phyloP scores from a whole-genome alignment of 257 asterid genomes.

The Nicotiana undulata region DNA sequence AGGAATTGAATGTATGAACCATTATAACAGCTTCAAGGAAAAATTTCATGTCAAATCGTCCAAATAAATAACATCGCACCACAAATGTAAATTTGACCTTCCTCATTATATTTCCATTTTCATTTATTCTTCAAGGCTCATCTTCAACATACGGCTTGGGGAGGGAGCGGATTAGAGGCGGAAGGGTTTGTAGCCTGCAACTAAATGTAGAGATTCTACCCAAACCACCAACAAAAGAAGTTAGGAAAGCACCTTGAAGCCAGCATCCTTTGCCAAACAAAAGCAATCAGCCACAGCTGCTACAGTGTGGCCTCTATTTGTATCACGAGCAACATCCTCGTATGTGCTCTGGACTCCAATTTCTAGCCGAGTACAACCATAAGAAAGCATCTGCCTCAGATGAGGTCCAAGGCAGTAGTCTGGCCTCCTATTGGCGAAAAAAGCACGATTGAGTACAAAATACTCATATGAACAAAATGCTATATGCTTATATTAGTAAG shows the following conservation, averaged over 20 bases:
- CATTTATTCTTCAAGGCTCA: background rate
- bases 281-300: constrained; percentile 99
- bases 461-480: background rate
- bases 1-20: background rate
- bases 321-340: constrained; percentile 99
- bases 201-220: constrained; percentile 1
- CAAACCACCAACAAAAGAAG: background rate
- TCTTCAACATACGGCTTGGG: background rate
- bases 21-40: background rate
- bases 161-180: background rate
- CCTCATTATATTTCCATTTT: background rate
- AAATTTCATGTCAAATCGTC: background rate
- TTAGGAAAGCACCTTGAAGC: constrained; percentile 67
- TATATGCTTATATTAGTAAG: background rate
- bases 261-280: constrained; percentile 98
- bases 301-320: constrained; percentile 96
- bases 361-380: constrained; percentile 96
- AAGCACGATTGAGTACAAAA: constrained; percentile 17
- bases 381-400: constrained; percentile 92
- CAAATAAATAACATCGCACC: background rate
- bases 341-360: constrained; percentile 99
- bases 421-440: constrained; percentile 58
- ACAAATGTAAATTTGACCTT: background rate
- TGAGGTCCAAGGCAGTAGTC: constrained; percentile 99
- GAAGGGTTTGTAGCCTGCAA: background rate